Evolutionary conservation across 2,329 filamentous ascomycete species (phyloP), one percentile per base, ranked within the genome.

Genomic region (Aurifilum marmelostoma): DNA sequence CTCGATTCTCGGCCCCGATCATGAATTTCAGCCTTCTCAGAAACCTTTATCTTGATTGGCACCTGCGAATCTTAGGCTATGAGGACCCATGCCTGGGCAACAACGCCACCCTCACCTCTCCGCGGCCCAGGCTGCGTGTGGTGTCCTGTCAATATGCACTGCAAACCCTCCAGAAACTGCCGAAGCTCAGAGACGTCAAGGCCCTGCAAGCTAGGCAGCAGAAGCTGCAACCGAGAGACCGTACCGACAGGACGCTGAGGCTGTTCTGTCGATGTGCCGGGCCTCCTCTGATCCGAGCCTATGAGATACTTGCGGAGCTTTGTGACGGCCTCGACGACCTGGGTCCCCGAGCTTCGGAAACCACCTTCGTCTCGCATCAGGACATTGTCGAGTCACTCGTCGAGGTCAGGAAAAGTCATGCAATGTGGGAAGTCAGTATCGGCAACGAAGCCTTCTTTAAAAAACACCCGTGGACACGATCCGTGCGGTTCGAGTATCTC

Each of bases 11-110:
- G 47, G 50, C 34, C 34, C 34, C 21, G 34, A 58, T 59, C 34
- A 69, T 69, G 68, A 69, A 69, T 54, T 67, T 67, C 62, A 69
- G 68, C 65, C 63, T 66, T 24, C 43, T 69, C 18, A 63, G 65
- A 56, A 56, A 64, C 21, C 18, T 69, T 16, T 69, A 67, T 34
- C 32, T 69, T 39, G 68, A 67, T 32, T 43, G 63, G 61, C 58
- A 63, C 43, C 50, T 69, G 24, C 65, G 61, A 4, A 18, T 61
- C 24, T 65, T 69, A 18, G 68, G 68, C 18, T 41, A 67, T 29
- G 41, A 63, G 24, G 61, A 63, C 27, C 61, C 61, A n/a, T 63
- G 61, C 61, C 39, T 14, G 39, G 41, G 24, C n/a, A 29, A 63
- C 16, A 63, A 47, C 61, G 54, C 41, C 9, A 11, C 12, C 7